Evolutionary conservation across 2,329 filamentous ascomycete genomes (phyloP), one percentile per base, ranked within the genome.

Genomic region (Xylariaceae sp.): DNA sequence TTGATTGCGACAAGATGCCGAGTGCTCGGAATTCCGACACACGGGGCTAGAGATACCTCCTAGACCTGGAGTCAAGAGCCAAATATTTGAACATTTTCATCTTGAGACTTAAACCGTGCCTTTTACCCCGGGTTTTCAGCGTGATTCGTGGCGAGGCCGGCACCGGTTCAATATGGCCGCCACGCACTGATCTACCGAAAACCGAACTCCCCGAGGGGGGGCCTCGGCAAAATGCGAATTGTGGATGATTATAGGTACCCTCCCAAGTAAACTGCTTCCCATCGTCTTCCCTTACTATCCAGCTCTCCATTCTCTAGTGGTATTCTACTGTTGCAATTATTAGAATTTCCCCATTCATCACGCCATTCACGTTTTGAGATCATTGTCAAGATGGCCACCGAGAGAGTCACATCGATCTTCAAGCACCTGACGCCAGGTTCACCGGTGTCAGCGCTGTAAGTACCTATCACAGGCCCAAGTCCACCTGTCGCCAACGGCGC

Each of bases 341-440:
- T n/a, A n/a, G n/a, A n/a, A n/a, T n/a, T n/a, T n/a, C n/a, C n/a
- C n/a, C n/a, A n/a, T n/a, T n/a, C n/a, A n/a, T n/a, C n/a, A n/a
- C n/a, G n/a, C n/a, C n/a, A n/a, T n/a, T n/a, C n/a, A n/a, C n/a
- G n/a, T n/a, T n/a, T n/a, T n/a, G n/a, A n/a, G n/a, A n/a, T n/a
- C 6, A 11, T 11, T 4, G 16, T 19, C 64, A 74, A 54, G 56
- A 93, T 91, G 87, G 85, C 88, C 54, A 78, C 83, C 48, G 88
- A 95, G 73, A 82, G 90, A 68, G 82, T 97, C 55, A 85, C 80
- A 59, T 90, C 86, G 52, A 86, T 97, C 59, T 77, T 95, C 57
- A 89, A 84, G 70, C 90, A 97, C 66, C 75, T 96, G 62, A 75
- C 85, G 45, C 86, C 88, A 38, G 79, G 78, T 54, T 81, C 82